Conservation (phyloP, 2,329 filamentous ascomycete genomes). For the Cercospora citrullina region DNA sequence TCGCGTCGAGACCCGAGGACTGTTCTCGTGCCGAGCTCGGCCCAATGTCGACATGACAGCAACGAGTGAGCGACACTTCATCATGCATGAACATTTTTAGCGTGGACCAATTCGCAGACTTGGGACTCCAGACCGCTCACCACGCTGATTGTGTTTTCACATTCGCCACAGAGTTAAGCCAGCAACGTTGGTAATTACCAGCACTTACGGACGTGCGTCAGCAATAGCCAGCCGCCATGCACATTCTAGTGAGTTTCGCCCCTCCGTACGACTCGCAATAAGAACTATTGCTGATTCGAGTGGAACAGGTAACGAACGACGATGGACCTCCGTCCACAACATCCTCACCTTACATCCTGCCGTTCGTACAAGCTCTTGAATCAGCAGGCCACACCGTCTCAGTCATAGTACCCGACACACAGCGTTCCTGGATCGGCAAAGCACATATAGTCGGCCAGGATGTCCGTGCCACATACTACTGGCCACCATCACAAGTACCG, state of each 20-base stretch:
- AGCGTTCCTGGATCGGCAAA: slow-evolving; percentile 98
- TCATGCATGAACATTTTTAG: neutral
- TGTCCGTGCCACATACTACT: slow-evolving; percentile 67
- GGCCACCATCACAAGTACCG: slow-evolving; percentile 44
- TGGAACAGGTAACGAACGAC: slow-evolving; percentile 50
- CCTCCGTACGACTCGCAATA: no score
- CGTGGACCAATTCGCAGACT: neutral
- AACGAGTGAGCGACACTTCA: neutral
- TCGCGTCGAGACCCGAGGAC: neutral
- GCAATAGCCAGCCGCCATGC: neutral
- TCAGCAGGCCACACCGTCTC: slow-evolving; percentile 80
- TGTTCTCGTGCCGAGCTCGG: slow-evolving; percentile 4
- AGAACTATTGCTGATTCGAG: no score
- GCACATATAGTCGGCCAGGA: slow-evolving; percentile 86
- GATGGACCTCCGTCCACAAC: slow-evolving; percentile 54
- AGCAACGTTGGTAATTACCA: neutral
- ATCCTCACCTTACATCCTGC: slow-evolving; percentile 53
- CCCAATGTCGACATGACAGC: slow-evolving; percentile 3
- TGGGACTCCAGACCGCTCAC: neutral
- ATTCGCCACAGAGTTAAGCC: neutral
- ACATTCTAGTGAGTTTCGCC: slow-evolving; percentile 8
- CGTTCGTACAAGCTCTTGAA: slow-evolving; percentile 49
- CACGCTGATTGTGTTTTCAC: neutral
- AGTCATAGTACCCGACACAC: slow-evolving; percentile 84
- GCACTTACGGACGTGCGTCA: neutral